Base-by-base conservation (phyloP, 371 early-diverging fungal genomes). In the Mucor indicus region DNA sequence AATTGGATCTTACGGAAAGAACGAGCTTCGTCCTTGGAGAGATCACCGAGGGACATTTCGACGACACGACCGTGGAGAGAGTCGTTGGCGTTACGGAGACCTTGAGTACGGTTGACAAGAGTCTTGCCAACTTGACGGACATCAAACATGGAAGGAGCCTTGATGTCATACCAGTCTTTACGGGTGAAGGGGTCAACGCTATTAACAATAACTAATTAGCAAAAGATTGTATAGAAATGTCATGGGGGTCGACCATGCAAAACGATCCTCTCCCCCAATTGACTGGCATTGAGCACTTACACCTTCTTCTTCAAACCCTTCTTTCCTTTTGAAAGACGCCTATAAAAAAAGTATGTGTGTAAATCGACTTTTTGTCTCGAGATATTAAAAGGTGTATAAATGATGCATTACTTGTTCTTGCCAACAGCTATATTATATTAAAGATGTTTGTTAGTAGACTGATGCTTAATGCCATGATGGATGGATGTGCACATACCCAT, bases 161-260 rank as follows among this genome's bases (percentile, higher is more conserved):
- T 93, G 87, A 98, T 85, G 74, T 97, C 97, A 75, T 96, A 98
- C 98, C 98, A 98, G 77, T 98, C 99, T 88, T 98, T 98, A 69
- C 98, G 93, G 84, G 91, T 83, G 89, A 91, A 94, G 77, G 95
- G 93, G 75, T 94, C 95, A 62, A 93, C 84, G 66, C 88, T 90
- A 55, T 15, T 38, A 24, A 38, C 30, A 29, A 12, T 29, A 29
- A 29, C 30, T 29, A 29, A n/a, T n/a, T n/a, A n/a, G n/a, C n/a
- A n/a, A n/a, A n/a, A n/a, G n/a, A n/a, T n/a, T n/a, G n/a, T n/a
- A n/a, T n/a, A n/a, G n/a, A n/a, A n/a, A n/a, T n/a, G n/a, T n/a
- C n/a, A n/a, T n/a, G n/a, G n/a, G n/a, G n/a, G n/a, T n/a, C n/a
- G n/a, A n/a, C n/a, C n/a, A n/a, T n/a, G n/a, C n/a, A 27, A 5